A percentile compares a stretch with the other conserved stretches of the same genome.
phyloP scores from a whole-genome alignment of 2,329 filamentous ascomycete genomes.

The Aspergillus sp. region DNA sequence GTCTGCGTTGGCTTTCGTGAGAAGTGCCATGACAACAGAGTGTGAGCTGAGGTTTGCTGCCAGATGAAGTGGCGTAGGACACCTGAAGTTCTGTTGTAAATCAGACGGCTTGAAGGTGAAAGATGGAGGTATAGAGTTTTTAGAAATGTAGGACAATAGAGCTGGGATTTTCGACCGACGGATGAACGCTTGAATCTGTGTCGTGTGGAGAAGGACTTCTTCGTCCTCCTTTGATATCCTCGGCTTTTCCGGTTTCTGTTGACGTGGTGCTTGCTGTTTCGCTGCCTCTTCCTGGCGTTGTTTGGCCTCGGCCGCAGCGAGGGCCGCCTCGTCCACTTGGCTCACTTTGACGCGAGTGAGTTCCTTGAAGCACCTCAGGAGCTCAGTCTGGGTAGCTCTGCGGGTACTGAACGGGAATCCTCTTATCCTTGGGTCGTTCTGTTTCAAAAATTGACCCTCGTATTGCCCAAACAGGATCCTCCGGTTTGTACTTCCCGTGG shows the following conservation, averaged over 20 bases:
- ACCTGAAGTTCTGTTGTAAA: slow-evolving; percentile 64
- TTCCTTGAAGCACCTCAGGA: slow-evolving; percentile 92
- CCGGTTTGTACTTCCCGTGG: slow-evolving; percentile 78
- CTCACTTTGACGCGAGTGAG: slow-evolving; percentile 82
- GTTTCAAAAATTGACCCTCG: slow-evolving; percentile 73
- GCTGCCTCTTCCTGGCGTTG: slow-evolving; percentile 32
- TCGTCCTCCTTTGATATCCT: slow-evolving; percentile 80
- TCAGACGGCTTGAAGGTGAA: slow-evolving; percentile 70
- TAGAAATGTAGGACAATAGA: slow-evolving; percentile 73
- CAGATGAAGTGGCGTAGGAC: slow-evolving; percentile 76
- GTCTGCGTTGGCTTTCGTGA: slow-evolving; percentile 67
- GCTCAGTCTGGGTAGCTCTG: slow-evolving; percentile 83
- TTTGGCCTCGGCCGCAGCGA: slow-evolving; percentile 46
- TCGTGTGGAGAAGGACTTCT: slow-evolving; percentile 71
- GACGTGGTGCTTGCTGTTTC: slow-evolving; percentile 25
- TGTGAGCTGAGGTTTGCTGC: slow-evolving; percentile 75
- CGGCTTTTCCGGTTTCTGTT: slow-evolving; percentile 37
- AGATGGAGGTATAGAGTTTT: slow-evolving; percentile 62
- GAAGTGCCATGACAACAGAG: slow-evolving; percentile 67
- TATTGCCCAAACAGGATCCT: slow-evolving; percentile 86
- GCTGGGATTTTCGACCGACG: slow-evolving; percentile 85
- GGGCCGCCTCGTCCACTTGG: slow-evolving; percentile 62
- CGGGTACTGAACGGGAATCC: slow-evolving; percentile 91
- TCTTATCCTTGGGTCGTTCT: slow-evolving; percentile 72
- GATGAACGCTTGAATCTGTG: slow-evolving; percentile 80